phyloP scores from a whole-genome alignment of 176 grass and related monocot genomes.

The Triticum timopheevii region DNA sequence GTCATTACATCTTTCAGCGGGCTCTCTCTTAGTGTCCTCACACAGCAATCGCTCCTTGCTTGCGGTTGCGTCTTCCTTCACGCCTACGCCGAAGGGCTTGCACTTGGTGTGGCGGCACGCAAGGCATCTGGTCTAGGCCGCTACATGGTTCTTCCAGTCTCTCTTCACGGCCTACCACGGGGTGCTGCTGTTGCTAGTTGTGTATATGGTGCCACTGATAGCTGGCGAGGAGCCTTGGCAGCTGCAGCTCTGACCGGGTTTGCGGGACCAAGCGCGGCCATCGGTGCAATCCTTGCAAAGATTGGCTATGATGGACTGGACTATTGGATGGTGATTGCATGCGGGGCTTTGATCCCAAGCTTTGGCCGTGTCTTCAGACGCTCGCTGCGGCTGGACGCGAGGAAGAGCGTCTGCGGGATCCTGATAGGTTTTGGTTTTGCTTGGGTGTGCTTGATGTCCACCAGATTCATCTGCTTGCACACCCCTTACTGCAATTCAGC shows the following conservation, averaged over 20 bases:
- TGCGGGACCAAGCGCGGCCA: conserved; percentile 75
- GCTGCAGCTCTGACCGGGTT: conserved; percentile 75
- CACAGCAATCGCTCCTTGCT: conserved; percentile 78
- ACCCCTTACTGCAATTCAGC: conserved; percentile 98
- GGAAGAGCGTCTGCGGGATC: conserved; percentile 67
- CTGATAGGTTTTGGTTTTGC: conserved; percentile 82
- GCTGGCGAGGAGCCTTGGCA: conserved; percentile 86
- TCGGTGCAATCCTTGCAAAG: conserved; percentile 75
- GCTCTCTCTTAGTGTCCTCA: conserved; percentile 71
- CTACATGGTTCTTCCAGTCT: conserved; percentile 93
- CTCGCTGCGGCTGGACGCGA: conserved; percentile 60
- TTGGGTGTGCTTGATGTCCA: conserved; percentile 84
- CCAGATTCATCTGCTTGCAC: conserved; percentile 92
- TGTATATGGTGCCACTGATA: conserved; percentile 84
- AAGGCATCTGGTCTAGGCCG: conserved; percentile 92
- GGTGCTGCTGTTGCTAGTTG: conserved; percentile 88
- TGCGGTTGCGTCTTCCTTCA: conserved; percentile 83
- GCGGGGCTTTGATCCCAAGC: conserved; percentile 76
- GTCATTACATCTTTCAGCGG: conserved; percentile 47
- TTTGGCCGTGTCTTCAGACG: conserved; percentile 71
- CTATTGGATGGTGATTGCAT: conserved; percentile 93
- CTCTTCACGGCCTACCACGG: conserved; percentile 88
- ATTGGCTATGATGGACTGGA: conserved; percentile 81
- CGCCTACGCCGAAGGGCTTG: conserved; percentile 83
- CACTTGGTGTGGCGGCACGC: conserved; percentile 84